Base-by-base conservation (phyloP, 345 rosid species). In the Salix caprea region DNA sequence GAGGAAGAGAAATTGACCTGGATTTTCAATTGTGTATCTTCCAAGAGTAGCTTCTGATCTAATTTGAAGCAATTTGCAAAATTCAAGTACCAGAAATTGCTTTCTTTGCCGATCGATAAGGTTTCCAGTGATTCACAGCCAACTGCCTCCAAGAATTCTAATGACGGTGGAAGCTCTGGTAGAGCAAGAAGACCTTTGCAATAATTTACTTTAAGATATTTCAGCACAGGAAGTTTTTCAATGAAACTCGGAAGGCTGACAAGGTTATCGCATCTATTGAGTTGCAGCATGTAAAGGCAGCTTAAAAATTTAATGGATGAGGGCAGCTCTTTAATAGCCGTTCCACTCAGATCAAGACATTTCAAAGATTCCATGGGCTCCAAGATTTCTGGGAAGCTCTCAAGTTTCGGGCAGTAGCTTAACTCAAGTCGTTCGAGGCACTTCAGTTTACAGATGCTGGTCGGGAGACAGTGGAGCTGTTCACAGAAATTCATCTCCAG, bases 131-230 rank as follows among this genome's bases (percentile, higher is more conserved):
- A 62, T 24, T 6, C 32, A 26, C 77, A 74, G 32, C 36, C 34
- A n/a, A 2, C n/a, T n/a, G 65, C 77, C 16, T 11, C 19, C 2
- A 74, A 10, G 2, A 2, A 3, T 46, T 48, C 15, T 19, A 74
- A 10, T 34, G 71, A 74, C 23, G 2, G 28, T 36, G 78, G 78
- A 52, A 75, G 66, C 72, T 75, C 39, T 46, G 16, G 52, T 46
- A 42, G 46, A 42, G 46, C 2, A 42, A 42, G 46, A 42, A 42
- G 4, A 42, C 46, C 13, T 42, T 11, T 42, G 46, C 46, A 42
- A 42, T 42, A 42, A 42, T 42, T 42, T 12, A 42, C 12, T 42
- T 42, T 42, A 11, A 42, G 46, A 42, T 42, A 42, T 42, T 42
- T 42, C 46, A 42, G 46, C 46, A 10, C 14, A 2, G 14, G 46